These are phyloP conservation scores for Phytophthora kernoviae DNA, from an alignment of 352 stramenopile species.

Conservation along the genomic window DNA sequence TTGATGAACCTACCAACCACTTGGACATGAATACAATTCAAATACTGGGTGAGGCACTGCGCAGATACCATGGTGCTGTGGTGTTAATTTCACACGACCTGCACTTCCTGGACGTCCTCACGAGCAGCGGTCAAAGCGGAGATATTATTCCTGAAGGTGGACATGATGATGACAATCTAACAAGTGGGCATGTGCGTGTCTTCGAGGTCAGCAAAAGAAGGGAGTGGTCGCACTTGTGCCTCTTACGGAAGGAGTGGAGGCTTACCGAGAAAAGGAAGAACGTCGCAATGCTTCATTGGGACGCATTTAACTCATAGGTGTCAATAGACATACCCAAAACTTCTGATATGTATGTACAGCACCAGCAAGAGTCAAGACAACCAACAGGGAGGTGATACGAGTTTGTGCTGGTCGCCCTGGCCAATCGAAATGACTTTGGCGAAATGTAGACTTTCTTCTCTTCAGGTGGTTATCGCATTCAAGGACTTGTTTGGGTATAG, in stretches of 20 bases:
- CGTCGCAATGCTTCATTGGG: constrained; percentile 49
- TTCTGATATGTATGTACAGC: not conserved
- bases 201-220: constrained; percentile 64
- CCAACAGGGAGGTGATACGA: no score
- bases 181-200: constrained; percentile 26
- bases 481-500: no score
- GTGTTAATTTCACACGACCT: constrained; percentile 74
- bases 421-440: no score
- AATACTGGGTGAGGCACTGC: constrained; percentile 60
- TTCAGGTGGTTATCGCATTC: no score
- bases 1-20: constrained; percentile 93
- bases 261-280: constrained; percentile 53
- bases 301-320: constrained; percentile 22
- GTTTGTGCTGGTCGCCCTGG: no score
- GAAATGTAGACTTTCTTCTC: no score
- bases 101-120: constrained; percentile 62
- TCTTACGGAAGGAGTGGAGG: constrained; percentile 34
- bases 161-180: constrained; percentile 13
- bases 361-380: constrained; percentile 1
- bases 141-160: constrained; percentile 19
- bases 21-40: constrained; percentile 93
- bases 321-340: no score
- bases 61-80: constrained; percentile 57
- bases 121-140: constrained; percentile 8
- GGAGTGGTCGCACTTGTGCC: constrained; percentile 40